Conservation (phyloP, 306 rosid genomes). For the Sesbania bispinosa region DNA sequence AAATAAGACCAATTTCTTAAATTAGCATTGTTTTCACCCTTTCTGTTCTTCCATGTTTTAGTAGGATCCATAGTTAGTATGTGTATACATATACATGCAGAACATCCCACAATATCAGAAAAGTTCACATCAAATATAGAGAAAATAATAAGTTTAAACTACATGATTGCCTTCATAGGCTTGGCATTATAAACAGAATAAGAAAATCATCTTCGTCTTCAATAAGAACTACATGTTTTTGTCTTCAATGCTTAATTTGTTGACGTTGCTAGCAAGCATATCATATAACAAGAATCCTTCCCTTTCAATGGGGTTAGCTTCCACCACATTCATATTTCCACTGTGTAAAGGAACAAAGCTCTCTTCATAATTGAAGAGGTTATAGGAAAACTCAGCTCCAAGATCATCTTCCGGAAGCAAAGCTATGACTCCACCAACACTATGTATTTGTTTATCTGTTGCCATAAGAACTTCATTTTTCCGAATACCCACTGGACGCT, state of each 20-base stretch:
- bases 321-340: neutral
- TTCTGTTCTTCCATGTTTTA: neutral
- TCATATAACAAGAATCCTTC: neutral
- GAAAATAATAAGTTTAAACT: neutral
- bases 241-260: neutral
- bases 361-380: conserved; percentile 17
- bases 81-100: neutral
- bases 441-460: neutral
- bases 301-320: neutral
- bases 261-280: neutral
- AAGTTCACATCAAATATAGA: neutral
- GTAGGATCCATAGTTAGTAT: neutral
- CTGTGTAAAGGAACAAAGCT: conserved; percentile 2
- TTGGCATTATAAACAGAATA: no score
- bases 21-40: neutral
- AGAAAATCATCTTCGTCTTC: no score
- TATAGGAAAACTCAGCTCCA: conserved; percentile 17
- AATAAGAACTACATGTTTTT: no score
- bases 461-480: conserved; percentile 34
- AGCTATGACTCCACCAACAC: conserved; percentile 8
- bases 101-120: neutral
- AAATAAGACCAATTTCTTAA: neutral
- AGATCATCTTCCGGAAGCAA: conserved; percentile 12
- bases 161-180: neutral
- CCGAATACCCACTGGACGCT: conserved; percentile 27